Conservation (phyloP, 148 eudicot species). For the Amaranthus cruentus region DNA sequence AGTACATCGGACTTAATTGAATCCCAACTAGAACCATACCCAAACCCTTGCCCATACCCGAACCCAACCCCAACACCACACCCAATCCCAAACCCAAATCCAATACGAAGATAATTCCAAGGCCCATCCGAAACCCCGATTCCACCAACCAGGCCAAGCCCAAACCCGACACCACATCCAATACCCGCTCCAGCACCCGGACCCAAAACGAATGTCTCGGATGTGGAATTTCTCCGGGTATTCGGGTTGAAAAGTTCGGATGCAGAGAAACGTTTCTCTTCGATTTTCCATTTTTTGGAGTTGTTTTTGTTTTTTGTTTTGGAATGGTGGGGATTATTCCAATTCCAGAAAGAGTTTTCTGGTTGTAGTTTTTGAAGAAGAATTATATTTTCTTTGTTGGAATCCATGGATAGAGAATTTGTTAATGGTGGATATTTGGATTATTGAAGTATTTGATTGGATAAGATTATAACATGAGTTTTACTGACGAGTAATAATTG, state of each 20-base stretch:
- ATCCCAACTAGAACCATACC: conserved; percentile 40
- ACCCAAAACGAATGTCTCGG: conserved; percentile 26
- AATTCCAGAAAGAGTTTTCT: conserved; percentile 36
- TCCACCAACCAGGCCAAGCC: conserved; percentile 58
- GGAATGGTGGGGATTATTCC: conserved; percentile 21
- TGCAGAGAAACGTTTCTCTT: conserved; percentile 27
- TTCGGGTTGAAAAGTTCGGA: conserved; percentile 6
- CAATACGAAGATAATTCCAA: conserved; percentile 52
- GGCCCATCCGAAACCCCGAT: conserved; percentile 40
- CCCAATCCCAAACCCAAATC: conserved; percentile 54
- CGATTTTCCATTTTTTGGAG: conserved; percentile 17
- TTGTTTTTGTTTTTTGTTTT: conserved; percentile 25
- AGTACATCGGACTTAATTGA: conserved; percentile 22
- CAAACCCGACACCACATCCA: conserved; percentile 63
- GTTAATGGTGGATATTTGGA: background rate
- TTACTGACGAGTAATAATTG: too few relatives aligned
- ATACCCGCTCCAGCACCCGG: conserved; percentile 63
- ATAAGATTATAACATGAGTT: background rate
- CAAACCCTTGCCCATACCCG: conserved; percentile 57
- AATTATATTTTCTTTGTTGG: conserved; percentile 8
- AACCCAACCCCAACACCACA: conserved; percentile 64
- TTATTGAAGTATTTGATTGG: background rate
- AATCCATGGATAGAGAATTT: conserved; percentile 10
- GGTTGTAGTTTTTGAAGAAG: conserved; percentile 27
- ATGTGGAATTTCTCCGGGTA: conserved; percentile 21